A percentile compares a stretch with the other conserved stretches of the same genome.
phyloP scores from a whole-genome alignment of 495 filamentous ascomycete species.

The Podospora pseudoanserina region DNA sequence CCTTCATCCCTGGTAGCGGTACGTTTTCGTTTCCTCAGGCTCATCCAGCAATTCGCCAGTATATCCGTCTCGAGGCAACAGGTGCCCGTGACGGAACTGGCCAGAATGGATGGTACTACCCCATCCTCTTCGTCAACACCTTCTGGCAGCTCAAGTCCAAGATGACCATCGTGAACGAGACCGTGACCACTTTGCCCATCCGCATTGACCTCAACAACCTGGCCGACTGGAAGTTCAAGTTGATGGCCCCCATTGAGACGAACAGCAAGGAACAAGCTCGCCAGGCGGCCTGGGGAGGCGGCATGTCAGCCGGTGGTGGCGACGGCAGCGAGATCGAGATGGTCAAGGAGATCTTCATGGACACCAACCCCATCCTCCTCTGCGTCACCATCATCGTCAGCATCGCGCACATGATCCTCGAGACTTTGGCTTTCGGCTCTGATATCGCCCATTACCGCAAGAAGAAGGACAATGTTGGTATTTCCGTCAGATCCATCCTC shows the following conservation, averaged over 20 bases:
- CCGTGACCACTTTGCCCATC: slow-evolving; percentile 76
- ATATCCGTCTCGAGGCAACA: slow-evolving; percentile 69
- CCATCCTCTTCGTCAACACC: slow-evolving; percentile 85
- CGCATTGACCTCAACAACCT: slow-evolving; percentile 81
- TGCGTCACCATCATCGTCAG: slow-evolving; percentile 78
- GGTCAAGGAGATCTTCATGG: slow-evolving; percentile 88
- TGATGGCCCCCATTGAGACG: slow-evolving; percentile 79
- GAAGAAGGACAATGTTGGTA: slow-evolving; percentile 98
- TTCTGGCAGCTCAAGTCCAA: slow-evolving; percentile 94
- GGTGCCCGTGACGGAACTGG: slow-evolving; percentile 74
- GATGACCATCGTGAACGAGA: slow-evolving; percentile 91
- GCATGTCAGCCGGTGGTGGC: slow-evolving; percentile 55
- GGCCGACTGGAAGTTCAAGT: slow-evolving; percentile 85
- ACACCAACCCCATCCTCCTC: slow-evolving; percentile 91
- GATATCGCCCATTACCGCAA: slow-evolving; percentile 97
- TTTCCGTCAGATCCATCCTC: slow-evolving; percentile 91
- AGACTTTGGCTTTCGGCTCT: slow-evolving; percentile 93
- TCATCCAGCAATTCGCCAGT: slow-evolving; percentile 71
- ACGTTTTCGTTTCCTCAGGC: slow-evolving; percentile 59
- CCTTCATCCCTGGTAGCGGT: slow-evolving; percentile 79
- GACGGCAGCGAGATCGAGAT: slow-evolving; percentile 78
- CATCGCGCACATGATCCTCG: slow-evolving; percentile 90
- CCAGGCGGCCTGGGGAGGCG: slow-evolving; percentile 60
- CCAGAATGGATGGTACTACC: slow-evolving; percentile 93
- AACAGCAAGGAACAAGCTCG: slow-evolving; percentile 76